phyloP scores from a whole-genome alignment of 1,139 yeast species.

The Yamadazyma jaroonii region DNA sequence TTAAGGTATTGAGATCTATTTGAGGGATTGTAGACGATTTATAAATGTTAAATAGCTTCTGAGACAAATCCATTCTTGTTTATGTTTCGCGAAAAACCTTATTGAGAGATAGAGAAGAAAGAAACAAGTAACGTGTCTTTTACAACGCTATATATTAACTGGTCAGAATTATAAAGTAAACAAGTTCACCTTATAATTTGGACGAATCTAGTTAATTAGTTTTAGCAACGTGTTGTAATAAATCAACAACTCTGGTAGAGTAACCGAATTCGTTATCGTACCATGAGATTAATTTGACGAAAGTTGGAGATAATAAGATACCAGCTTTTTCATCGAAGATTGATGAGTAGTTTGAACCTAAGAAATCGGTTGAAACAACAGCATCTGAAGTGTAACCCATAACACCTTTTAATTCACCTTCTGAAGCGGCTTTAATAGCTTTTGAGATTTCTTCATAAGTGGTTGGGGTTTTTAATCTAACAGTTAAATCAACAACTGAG shows the following conservation, averaged over 20 bases:
- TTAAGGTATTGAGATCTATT: not conserved
- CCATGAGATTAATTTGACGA: constrained; percentile 86
- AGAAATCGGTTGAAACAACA: constrained; percentile 82
- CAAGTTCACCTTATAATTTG: constrained; percentile 3
- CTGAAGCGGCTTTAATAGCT: constrained; percentile 67
- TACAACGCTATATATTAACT: not conserved
- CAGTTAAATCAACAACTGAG: constrained; percentile 54
- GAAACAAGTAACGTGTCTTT: not conserved
- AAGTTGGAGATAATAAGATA: constrained; percentile 76
- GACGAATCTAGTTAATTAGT: constrained; percentile 23
- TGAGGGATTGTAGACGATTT: not conserved
- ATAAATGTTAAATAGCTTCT: constrained; percentile 3
- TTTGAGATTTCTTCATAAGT: constrained; percentile 74
- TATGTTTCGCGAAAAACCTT: not conserved
- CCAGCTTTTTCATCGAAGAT: constrained; percentile 86
- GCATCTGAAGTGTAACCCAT: constrained; percentile 84
- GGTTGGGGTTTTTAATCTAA: constrained; percentile 63
- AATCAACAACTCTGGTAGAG: constrained; percentile 90
- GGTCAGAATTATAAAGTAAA: constrained; percentile 1
- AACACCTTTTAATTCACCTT: constrained; percentile 70
- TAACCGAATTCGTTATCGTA: constrained; percentile 91
- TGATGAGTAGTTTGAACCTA: constrained; percentile 74
- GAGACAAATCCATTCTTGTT: not conserved
- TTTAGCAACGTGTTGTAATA: constrained; percentile 71
- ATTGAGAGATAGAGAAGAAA: not conserved